Conservation (phyloP, 345 rosid genomes). For the Populus ilicifolia region DNA sequence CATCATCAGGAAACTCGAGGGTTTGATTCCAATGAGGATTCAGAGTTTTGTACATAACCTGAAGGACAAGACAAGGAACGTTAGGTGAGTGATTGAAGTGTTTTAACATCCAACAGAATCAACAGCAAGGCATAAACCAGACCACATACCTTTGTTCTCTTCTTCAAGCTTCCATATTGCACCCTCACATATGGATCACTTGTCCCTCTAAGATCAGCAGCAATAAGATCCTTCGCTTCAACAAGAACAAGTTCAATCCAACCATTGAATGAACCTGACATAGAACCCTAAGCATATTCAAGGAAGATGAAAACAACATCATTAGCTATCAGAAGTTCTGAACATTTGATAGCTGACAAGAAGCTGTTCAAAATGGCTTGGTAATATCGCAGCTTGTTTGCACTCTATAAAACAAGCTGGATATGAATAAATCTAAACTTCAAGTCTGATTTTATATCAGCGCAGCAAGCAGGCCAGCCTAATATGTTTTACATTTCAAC, state of each 20-base stretch:
- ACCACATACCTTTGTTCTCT: conserved; percentile 67
- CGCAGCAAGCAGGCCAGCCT: background rate
- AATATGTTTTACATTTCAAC: background rate
- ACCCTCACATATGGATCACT: conserved; percentile 97
- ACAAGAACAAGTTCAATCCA: conserved; percentile 83
- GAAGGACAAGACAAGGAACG: conserved; percentile 13
- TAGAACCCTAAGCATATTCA: conserved; percentile 41
- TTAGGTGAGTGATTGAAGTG: background rate
- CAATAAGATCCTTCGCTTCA: conserved; percentile 83
- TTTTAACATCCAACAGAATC: background rate
- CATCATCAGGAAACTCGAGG: conserved; percentile 80
- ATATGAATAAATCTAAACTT: background rate
- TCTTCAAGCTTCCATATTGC: conserved; percentile 78
- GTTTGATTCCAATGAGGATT: conserved; percentile 88
- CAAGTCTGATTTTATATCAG: background rate
- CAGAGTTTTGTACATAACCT: conserved; percentile 78
- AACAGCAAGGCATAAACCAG: background rate
- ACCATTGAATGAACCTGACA: conserved; percentile 49
- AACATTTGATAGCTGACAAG: background rate
- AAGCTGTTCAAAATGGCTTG: background rate
- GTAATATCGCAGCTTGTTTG: background rate
- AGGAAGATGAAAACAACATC: conserved; percentile 11
- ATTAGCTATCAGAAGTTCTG: background rate
- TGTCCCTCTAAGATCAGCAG: conserved; percentile 95
- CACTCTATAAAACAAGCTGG: background rate